Conservation (phyloP, 176 grass and related monocot genomes). For the barley (Hordeum vulgare) region MorexV3_pseudomolecules_assembly NC_058524.1:161734976-161735475, state of each 20-base stretch:
- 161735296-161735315: neutral
- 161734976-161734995: neutral
- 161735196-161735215: neutral
- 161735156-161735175: neutral
- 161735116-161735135: neutral
- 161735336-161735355: no score
- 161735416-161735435: no score
- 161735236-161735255: neutral
- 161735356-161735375: neutral
- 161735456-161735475: no score
- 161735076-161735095: neutral
- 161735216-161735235: neutral
- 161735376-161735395: neutral
- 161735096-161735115: neutral
- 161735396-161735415: no score
- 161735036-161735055: neutral
- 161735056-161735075: neutral
- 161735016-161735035: neutral
- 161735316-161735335: neutral
- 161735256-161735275: neutral
- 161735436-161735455: no score
- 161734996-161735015: conserved; percentile 12
- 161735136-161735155: neutral
- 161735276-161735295: neutral
- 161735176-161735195: neutral